phyloP scores from a whole-genome alignment of 179 eudicot species.

The Heliamphora pulchella region DNA sequence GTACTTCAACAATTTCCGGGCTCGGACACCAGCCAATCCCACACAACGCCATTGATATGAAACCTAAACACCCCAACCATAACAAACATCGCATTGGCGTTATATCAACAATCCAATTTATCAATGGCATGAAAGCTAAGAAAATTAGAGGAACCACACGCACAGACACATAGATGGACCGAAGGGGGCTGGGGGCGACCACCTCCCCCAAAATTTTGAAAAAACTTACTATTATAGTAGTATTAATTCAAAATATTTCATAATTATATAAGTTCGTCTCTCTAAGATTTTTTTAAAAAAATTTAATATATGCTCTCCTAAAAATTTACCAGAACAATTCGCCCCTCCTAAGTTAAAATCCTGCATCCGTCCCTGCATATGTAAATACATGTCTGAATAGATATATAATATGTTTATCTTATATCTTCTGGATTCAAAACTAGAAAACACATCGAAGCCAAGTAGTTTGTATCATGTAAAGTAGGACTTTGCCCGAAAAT shows the following conservation, averaged over 20 bases:
- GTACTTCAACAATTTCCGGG: conserved; percentile 26
- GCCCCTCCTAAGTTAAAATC: no score
- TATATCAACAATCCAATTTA: not conserved
- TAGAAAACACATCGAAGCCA: not conserved
- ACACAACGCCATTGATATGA: conserved; percentile 28
- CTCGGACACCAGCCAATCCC: conserved; percentile 30
- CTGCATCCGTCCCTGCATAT: not conserved
- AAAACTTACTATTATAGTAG: no score
- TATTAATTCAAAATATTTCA: no score
- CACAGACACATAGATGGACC: not conserved
- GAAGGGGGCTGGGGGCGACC: no score
- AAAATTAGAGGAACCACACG: not conserved
- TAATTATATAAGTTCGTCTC: no score
- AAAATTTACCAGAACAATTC: no score
- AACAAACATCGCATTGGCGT: conserved; percentile 7
- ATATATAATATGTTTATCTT: not conserved
- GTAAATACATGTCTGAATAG: not conserved
- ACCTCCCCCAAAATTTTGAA: no score
- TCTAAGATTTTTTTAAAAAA: no score
- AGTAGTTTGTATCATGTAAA: not conserved
- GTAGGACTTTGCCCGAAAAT: not conserved
- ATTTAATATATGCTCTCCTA: no score
- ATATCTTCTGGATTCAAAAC: not conserved
- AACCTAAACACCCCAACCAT: conserved; percentile 8
- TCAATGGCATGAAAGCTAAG: not conserved